These are phyloP conservation scores for Saccharomycopsis oosterbeekiorum DNA, from an alignment of 805 yeast species.

Conservation along the genomic window DNA sequence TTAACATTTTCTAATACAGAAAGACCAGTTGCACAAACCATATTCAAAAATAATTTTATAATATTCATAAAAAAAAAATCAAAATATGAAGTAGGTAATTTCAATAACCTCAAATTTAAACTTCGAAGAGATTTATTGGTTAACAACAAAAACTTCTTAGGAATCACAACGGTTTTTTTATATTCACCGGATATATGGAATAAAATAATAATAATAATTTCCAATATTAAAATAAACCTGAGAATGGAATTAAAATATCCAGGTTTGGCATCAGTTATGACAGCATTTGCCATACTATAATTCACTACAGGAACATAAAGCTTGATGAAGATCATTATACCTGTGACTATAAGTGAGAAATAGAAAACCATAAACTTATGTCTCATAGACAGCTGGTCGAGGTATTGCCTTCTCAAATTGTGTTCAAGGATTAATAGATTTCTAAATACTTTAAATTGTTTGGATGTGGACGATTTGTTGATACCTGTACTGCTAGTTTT, in stretches of 20 bases:
- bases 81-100: constrained; percentile 28
- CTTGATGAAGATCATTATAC: constrained; percentile 32
- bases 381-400: constrained; percentile 58
- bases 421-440: constrained; percentile 81
- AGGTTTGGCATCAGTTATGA: neutral
- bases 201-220: constrained; percentile 56
- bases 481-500: neutral
- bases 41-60: neutral
- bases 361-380: constrained; percentile 32
- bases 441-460: constrained; percentile 49
- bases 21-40: neutral
- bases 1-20: neutral
- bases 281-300: neutral
- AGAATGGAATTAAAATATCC: constrained; percentile 20
- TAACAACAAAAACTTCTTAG: constrained; percentile 67
- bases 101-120: constrained; percentile 67
- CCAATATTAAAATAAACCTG: constrained; percentile 50
- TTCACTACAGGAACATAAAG: constrained; percentile 22
- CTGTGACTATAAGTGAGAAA: constrained; percentile 32
- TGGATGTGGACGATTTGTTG: neutral
- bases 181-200: constrained; percentile 89
- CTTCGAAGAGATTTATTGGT: constrained; percentile 86
- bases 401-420: constrained; percentile 69
- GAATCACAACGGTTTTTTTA: constrained; percentile 70
- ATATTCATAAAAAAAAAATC: constrained; percentile 7